These are phyloP conservation scores for Pseudofabraea citricarpa DNA, from an alignment of 2,329 filamentous ascomycete genomes.

Conservation along the genomic window DNA sequence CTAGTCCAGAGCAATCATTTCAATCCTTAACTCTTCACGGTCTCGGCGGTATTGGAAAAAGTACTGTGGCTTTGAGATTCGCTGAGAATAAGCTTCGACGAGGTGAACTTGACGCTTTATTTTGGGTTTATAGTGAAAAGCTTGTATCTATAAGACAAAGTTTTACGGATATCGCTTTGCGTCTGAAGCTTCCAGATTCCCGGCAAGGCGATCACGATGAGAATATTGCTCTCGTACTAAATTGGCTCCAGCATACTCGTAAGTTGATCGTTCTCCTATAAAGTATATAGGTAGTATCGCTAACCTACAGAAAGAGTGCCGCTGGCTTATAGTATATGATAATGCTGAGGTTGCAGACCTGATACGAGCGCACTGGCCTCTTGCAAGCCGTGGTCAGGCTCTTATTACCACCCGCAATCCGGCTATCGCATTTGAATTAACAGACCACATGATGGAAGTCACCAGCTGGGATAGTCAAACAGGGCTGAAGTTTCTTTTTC, in stretches of 20 bases:
- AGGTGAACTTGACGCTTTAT: constrained; percentile 14
- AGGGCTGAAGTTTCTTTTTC: constrained; percentile 16
- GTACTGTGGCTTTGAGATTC: constrained; percentile 9
- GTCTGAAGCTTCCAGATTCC: constrained; percentile 13
- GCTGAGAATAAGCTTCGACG: constrained; percentile 1
- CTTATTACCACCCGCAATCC: constrained; percentile 13
- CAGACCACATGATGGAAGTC: constrained; percentile 6
- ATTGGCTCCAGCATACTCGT: constrained; percentile 7
- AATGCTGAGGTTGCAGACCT: constrained; percentile 8
- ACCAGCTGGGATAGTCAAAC: constrained; percentile 17
- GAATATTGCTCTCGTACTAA: constrained; percentile 2
- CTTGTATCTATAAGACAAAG: constrained; percentile 13
- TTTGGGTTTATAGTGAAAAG: constrained; percentile 16
- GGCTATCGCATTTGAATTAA: constrained; percentile 6
- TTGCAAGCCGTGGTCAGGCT: constrained; percentile 4
- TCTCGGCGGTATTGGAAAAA: constrained; percentile 14
- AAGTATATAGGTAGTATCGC: background rate
- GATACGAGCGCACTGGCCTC: constrained; percentile 8
- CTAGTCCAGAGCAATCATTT: background rate
- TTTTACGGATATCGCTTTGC: constrained; percentile 15
- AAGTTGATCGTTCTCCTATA: background rate
- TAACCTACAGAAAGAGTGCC: constrained; percentile 2
- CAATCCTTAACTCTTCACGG: constrained; percentile 14
- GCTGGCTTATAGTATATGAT: constrained; percentile 12
- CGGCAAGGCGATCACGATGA: constrained; percentile 4